Base-by-base conservation (phyloP, 768 basidiomycete genomes). In the Psilocybe subaeruginosa region DNA sequence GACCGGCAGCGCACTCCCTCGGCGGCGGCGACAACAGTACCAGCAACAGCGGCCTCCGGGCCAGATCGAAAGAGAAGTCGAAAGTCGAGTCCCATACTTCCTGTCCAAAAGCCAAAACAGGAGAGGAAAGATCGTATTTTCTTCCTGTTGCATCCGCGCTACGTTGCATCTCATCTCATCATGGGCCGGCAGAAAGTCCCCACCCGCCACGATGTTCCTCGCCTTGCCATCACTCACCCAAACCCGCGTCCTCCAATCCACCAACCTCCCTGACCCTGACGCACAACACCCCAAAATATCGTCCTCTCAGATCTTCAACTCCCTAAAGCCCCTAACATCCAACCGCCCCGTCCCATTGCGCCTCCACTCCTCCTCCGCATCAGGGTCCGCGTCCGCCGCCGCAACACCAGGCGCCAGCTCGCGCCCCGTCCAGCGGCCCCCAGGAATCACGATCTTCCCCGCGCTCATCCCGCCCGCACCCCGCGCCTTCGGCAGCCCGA, bases 271-370 rank as follows among this genome's bases (percentile, higher is more conserved):
- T 12, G 31, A 31, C 7, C 30, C 8, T 27, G 5, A 43, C 11
- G 14, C 41, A 43, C 41, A 7, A 43, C 11, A 43, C 41, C 41
- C 8, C 41, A 43, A 43, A 43, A 43, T 12, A 49, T 30, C 14
- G 9, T 8, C 9, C 17, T 14, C 29, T 61, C 68, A 82, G 63
- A 92, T 92, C 82, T 83, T 89, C 72, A 92, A 72, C 76, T 92
- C 91, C 66, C 89, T 77, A 73, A 92, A 92, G 56, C 90, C 90
- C 56, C 90, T 79, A 56, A 92, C 89, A 71, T 92, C 90, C 60
- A 92, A 72, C 68, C 90, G 77, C 54, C 90, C 90, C 33, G 84
- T 82, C 63, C 90, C 90, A 73, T 89, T 92, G 72, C 74, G 80
- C 68, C 74, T 77, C 90, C 90, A 91, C 66, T 80, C 78, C 56